These are phyloP conservation scores for Hypoxylon lienhwacheense DNA, from an alignment of 495 filamentous ascomycete genomes.

Conservation along the genomic window DNA sequence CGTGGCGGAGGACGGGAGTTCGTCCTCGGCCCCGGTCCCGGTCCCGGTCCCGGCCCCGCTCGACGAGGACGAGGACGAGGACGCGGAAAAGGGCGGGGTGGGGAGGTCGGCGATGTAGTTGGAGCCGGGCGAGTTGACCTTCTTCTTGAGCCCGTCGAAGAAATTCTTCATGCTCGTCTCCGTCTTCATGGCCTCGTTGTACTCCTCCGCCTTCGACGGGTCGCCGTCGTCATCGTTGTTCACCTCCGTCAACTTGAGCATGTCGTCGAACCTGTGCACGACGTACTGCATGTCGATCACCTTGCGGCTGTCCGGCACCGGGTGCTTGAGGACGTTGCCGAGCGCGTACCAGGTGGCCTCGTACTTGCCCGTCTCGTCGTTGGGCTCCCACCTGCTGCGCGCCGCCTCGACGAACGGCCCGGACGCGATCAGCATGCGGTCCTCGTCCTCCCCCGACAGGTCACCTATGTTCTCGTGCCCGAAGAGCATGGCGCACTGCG, in stretches of 20 bases:
- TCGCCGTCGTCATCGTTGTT: neutral
- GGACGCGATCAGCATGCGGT: neutral
- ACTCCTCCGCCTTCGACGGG: slow-evolving; percentile 4
- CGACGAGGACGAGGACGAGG: neutral
- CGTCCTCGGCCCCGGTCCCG: neutral
- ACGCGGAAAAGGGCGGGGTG: neutral
- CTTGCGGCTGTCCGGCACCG: neutral
- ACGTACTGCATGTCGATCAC: slow-evolving; percentile 3
- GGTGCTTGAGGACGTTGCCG: slow-evolving; percentile 5
- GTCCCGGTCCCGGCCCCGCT: neutral
- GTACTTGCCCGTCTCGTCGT: neutral
- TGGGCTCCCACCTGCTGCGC: slow-evolving; percentile 5
- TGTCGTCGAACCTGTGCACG: slow-evolving; percentile 9
- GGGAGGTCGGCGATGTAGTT: neutral
- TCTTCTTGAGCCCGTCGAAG: neutral
- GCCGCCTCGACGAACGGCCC: slow-evolving; percentile 4
- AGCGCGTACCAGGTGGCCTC: neutral
- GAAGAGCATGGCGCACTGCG: slow-evolving; percentile 6
- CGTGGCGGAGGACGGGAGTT: no score
- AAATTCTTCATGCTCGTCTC: neutral
- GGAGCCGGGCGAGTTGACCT: neutral
- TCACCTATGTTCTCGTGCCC: neutral
- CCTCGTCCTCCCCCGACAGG: neutral
- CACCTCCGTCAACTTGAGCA: slow-evolving; percentile 6
- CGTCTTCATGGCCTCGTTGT: slow-evolving; percentile 3